Evolutionary conservation across 345 rosid species (phyloP).

Genomic region (Noccaea caerulescens): DNA sequence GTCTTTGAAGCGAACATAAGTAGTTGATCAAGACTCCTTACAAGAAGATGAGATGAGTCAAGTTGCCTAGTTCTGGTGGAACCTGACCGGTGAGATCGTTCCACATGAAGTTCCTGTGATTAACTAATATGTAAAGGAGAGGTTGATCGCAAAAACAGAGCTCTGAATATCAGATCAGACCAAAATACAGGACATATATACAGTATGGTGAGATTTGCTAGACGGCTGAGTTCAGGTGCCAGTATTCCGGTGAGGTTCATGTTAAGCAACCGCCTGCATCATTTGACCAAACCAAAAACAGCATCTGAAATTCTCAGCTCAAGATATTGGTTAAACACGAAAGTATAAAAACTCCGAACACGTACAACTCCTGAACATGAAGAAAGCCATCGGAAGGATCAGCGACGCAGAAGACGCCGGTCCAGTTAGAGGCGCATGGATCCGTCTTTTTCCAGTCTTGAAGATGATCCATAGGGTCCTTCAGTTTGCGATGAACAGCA

Average conservation of each 20-base stretch:
- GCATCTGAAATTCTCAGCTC: too few species aligned
- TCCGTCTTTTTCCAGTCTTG: conserved; percentile 40
- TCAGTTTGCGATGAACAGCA: conserved; percentile 32
- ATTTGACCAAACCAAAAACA: conserved; percentile 8
- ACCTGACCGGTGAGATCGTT: conserved; percentile 50
- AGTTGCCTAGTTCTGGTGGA: conserved; percentile 52
- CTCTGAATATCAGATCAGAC: neutral
- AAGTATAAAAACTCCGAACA: conserved; percentile 1
- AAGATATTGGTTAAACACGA: neutral
- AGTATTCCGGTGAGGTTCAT: conserved; percentile 47
- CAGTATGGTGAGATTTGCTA: conserved; percentile 43
- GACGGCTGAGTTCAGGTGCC: conserved; percentile 48
- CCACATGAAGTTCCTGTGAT: conserved; percentile 57
- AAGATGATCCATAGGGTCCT: conserved; percentile 41
- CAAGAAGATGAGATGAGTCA: conserved; percentile 47
- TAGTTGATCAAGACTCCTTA: conserved; percentile 36
- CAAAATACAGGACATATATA: conserved; percentile 32
- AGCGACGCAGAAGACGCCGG: conserved; percentile 40
- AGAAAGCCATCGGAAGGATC: conserved; percentile 52
- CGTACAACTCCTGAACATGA: conserved; percentile 72
- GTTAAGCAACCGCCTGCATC: conserved; percentile 47
- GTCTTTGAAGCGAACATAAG: neutral
- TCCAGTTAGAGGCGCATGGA: conserved; percentile 44
- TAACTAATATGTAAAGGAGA: neutral
- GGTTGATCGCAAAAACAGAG: conserved; percentile 7